phyloP scores from a whole-genome alignment of 108 stramenopile species.

The Skeletonema potamos region DNA sequence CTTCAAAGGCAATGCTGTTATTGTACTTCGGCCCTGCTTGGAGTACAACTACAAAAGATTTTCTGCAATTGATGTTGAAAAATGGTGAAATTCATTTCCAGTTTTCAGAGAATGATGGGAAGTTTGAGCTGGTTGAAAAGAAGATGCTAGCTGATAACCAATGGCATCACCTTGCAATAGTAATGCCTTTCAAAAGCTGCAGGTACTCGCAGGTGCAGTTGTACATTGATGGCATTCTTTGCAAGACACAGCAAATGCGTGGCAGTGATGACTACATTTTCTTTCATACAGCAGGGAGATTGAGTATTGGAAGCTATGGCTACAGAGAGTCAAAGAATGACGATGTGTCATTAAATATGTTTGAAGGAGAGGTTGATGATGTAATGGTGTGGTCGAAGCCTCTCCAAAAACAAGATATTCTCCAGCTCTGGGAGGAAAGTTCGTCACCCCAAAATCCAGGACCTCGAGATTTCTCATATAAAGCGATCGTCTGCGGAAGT shows the following conservation, averaged over 20 bases:
- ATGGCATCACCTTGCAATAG: constrained; percentile 2
- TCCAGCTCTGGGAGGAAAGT: not conserved
- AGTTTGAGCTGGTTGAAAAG: not conserved
- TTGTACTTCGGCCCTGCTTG: not conserved
- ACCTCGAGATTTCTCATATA: not conserved
- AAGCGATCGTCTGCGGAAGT: not conserved
- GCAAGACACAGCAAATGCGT: not conserved
- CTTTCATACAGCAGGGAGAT: not conserved
- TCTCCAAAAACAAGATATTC: constrained; percentile 2
- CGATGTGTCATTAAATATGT: not conserved
- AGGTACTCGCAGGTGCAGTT: not conserved
- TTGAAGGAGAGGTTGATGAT: constrained; percentile 7
- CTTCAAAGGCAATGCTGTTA: not conserved
- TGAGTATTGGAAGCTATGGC: not conserved
- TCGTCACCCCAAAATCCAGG: not conserved
- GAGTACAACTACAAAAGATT: not conserved
- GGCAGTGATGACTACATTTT: not conserved
- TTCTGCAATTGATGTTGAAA: not conserved
- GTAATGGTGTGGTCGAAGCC: not conserved
- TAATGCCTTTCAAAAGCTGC: constrained; percentile 5
- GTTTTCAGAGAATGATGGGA: too few species aligned
- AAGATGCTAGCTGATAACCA: constrained; percentile 1
- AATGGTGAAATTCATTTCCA: not conserved
- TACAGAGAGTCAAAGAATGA: not conserved
- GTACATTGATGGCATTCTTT: not conserved